Evolutionary conservation across 768 basidiomycete species (phyloP).

Genomic region (Suillus discolor): DNA sequence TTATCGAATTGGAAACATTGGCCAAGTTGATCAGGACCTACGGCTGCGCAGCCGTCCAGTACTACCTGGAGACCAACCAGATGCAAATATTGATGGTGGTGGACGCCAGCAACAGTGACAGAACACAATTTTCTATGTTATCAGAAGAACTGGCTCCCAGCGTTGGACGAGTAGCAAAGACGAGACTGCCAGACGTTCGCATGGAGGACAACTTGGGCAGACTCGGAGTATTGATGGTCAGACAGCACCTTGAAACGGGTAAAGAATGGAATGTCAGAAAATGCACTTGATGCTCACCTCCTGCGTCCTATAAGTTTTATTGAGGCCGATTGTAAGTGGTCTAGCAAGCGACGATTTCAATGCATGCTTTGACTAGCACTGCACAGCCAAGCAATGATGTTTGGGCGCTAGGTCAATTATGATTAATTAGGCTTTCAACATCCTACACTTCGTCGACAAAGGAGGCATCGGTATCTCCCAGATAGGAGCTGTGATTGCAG

Average conservation of each 20-base stretch:
- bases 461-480: background rate
- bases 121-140: background rate
- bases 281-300: too few relatives aligned
- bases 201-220: too few relatives aligned
- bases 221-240: too few relatives aligned
- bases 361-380: too few relatives aligned
- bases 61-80: background rate
- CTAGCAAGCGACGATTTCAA: too few relatives aligned
- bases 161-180: background rate
- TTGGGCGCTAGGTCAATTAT: too few relatives aligned
- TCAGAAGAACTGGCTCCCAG: background rate
- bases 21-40: conserved; percentile 14
- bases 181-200: background rate
- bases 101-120: background rate
- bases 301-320: too few relatives aligned
- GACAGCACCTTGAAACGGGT: too few relatives aligned
- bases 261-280: too few relatives aligned
- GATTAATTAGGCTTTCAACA: too few relatives aligned
- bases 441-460: conserved; percentile 6
- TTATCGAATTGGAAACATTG: conserved; percentile 6
- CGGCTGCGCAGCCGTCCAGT: background rate
- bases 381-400: too few relatives aligned
- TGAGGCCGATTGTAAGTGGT: too few relatives aligned
- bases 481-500: background rate
- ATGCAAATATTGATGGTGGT: background rate